Evolutionary conservation across 1,284 basidiomycete genomes (phyloP).

Genomic region (Apiotrichum brassicae): DNA sequence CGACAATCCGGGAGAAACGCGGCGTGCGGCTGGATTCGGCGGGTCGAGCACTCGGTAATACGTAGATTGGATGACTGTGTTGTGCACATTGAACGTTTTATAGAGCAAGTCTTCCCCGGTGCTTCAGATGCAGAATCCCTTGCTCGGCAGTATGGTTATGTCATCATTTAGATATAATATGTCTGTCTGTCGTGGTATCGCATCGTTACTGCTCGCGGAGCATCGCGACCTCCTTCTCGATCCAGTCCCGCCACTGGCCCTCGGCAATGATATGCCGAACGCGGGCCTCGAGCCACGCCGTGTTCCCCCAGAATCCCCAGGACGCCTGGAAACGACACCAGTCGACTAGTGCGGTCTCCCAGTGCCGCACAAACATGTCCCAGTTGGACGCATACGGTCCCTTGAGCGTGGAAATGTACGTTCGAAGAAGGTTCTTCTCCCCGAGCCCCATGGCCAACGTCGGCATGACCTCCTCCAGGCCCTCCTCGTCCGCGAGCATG

Average conservation of each 20-base stretch:
- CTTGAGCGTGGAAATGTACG: conserved; percentile 4
- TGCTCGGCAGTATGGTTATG: no score
- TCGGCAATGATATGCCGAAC: conserved; percentile 11
- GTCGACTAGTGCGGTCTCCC: conserved; percentile 20
- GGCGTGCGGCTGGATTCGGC: conserved; percentile 3
- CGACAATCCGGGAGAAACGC: neutral
- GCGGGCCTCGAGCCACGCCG: conserved; percentile 14
- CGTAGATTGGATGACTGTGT: no score
- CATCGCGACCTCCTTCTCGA: conserved; percentile 1
- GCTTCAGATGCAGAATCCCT: no score
- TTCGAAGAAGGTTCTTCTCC: conserved; percentile 6
- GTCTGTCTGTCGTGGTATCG: no score
- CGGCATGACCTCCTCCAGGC: neutral
- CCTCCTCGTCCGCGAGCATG: conserved; percentile 2
- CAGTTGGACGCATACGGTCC: conserved; percentile 8
- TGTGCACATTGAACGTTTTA: no score
- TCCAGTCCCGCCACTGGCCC: conserved; percentile 9
- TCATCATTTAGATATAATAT: no score
- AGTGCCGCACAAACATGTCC: conserved; percentile 13
- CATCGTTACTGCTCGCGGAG: no score
- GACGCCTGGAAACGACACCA: conserved; percentile 20
- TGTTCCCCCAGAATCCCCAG: conserved; percentile 20
- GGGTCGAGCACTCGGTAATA: neutral
- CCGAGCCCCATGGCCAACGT: conserved; percentile 5
- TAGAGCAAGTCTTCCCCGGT: no score